Conservation (phyloP, 2,329 filamentous ascomycete genomes). For the Graphiopsis chlorocephala region DNA sequence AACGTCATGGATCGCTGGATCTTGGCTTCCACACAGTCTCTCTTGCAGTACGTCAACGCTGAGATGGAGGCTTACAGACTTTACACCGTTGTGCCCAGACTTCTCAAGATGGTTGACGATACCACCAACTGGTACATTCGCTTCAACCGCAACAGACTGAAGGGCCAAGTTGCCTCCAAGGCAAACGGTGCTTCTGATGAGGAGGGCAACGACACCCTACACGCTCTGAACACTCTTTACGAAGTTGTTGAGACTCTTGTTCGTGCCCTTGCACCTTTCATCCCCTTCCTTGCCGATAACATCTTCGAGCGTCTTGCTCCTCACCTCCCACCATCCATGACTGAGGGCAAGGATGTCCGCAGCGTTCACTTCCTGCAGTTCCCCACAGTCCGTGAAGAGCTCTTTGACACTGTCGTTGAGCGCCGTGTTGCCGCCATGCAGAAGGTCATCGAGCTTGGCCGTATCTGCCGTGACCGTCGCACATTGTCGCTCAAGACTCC, state of each 20-base stretch:
- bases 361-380: conserved; percentile 92
- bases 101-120: conserved; percentile 75
- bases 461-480: conserved; percentile 80
- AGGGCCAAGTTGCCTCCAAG: conserved; percentile 54
- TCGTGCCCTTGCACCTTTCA: conserved; percentile 87
- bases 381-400: conserved; percentile 81
- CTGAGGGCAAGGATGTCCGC: conserved; percentile 65
- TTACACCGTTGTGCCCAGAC: conserved; percentile 86
- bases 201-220: conserved; percentile 78
- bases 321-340: conserved; percentile 71
- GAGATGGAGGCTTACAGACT: conserved; percentile 74
- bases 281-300: conserved; percentile 90
- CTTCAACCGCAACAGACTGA: conserved; percentile 86
- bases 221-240: conserved; percentile 90
- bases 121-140: conserved; percentile 99
- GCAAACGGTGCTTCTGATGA: conserved; percentile 46
- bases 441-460: conserved; percentile 85
- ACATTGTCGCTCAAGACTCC: conserved; percentile 87
- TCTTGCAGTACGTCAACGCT: conserved; percentile 85
- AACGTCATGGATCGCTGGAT: conserved; percentile 99
- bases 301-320: conserved; percentile 84
- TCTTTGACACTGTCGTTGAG: conserved; percentile 85
- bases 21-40: conserved; percentile 83
- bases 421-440: conserved; percentile 89
- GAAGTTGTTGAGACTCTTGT: conserved; percentile 89